Conservation (phyloP, 148 eudicot species). For the Limonium bicolor region DNA sequence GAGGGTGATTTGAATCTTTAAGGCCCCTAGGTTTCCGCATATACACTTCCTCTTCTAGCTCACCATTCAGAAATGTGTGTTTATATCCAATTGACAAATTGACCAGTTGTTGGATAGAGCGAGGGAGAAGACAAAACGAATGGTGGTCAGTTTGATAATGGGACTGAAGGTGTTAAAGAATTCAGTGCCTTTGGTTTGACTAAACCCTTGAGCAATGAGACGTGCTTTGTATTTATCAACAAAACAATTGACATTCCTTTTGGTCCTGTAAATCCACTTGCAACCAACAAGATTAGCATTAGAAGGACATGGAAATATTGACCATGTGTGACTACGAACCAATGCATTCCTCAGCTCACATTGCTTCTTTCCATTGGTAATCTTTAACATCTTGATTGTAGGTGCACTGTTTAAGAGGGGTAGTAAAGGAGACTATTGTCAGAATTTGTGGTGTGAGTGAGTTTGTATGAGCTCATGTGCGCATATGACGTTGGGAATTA, state of each 20-base stretch:
- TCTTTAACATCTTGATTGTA: background rate
- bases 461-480: background rate
- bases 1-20: background rate
- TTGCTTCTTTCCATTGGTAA: background rate
- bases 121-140: background rate
- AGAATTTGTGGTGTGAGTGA: background rate
- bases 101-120: background rate
- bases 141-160: background rate
- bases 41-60: background rate
- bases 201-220: conserved; percentile 3
- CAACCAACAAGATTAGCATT: background rate
- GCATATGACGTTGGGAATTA: too few species aligned
- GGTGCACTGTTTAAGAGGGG: background rate
- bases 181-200: background rate
- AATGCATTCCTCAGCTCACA: background rate
- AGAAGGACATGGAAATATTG: background rate
- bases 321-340: background rate
- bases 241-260: background rate
- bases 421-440: background rate
- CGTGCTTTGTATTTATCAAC: conserved; percentile 4
- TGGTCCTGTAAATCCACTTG: conserved; percentile 2
- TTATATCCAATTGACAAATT: background rate
- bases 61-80: conserved; percentile 1
- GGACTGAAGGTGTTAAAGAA: background rate
- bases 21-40: background rate